Percentiles rank a stretch among this genome's conserved stretches.
phyloP scores from a whole-genome alignment of 1,139 yeast genomes.

The Hansenula anomala region DNA sequence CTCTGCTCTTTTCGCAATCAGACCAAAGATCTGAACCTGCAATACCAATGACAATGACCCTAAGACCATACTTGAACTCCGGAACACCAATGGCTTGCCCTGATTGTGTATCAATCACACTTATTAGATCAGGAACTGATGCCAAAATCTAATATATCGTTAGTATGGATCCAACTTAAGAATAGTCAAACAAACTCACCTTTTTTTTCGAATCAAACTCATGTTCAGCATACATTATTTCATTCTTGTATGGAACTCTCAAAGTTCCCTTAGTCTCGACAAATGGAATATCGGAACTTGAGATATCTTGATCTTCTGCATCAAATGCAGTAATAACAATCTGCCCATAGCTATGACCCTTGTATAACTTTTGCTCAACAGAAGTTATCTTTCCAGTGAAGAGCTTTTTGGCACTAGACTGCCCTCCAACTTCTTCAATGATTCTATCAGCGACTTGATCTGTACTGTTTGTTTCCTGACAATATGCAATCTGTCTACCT shows the following conservation, averaged over 20 bases:
- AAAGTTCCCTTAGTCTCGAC: slow-evolving; percentile 13
- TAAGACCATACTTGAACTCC: slow-evolving; percentile 36
- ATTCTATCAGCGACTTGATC: slow-evolving; percentile 30
- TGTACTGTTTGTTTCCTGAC: slow-evolving; percentile 18
- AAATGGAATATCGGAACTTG: slow-evolving; percentile 30
- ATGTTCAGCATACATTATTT: slow-evolving; percentile 31
- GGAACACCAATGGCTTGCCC: slow-evolving; percentile 43
- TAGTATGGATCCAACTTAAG: background rate
- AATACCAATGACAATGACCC: slow-evolving; percentile 34
- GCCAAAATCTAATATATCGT: slow-evolving; percentile 16
- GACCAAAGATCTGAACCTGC: slow-evolving; percentile 34
- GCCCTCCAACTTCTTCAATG: slow-evolving; percentile 30
- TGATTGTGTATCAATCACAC: slow-evolving; percentile 33
- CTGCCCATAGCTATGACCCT: slow-evolving; percentile 40
- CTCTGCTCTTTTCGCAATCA: slow-evolving; percentile 27
- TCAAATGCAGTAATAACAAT: slow-evolving; percentile 30
- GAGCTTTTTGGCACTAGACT: slow-evolving; percentile 28
- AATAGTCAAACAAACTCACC: slow-evolving; percentile 2
- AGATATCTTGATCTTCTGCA: background rate
- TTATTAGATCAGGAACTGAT: slow-evolving; percentile 39
- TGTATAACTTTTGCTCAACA: slow-evolving; percentile 33
- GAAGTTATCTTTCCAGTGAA: slow-evolving; percentile 37
- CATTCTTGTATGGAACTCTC: slow-evolving; percentile 39
- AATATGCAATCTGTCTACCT: slow-evolving; percentile 32
- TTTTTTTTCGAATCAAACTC: slow-evolving; percentile 7